Base-by-base conservation (phyloP, 768 basidiomycete genomes). In the Phaffia australis region DNA sequence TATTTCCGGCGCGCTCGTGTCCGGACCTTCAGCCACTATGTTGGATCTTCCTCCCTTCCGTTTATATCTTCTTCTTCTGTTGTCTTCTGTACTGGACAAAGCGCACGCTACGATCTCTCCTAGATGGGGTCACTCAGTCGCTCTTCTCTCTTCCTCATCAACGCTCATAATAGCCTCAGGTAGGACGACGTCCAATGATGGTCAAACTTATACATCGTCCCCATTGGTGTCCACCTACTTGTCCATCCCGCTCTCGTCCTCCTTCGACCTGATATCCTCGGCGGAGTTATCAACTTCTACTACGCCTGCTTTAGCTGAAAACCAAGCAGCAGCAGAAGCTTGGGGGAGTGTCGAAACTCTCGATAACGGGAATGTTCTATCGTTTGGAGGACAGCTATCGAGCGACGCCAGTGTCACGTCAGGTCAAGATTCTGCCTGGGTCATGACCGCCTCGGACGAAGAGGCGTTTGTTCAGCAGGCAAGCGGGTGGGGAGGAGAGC, bases 171-270 rank as follows among this genome's bases (percentile, higher is more conserved):
- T 69, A 35, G 42, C 57, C 11, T 59, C 62, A 0, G 67, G 67
- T 50, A 69, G 60, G 58, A 47, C 63, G n/a, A n/a, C 23, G 9
- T 55, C 56, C 1, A 16, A 30, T 1, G 35, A 65, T n/a, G 58
- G 62, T 7, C 63, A 69, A 23, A 69, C 62, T 1, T 69, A 64
- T 58, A 59, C 56, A 4, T 69, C 67, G 5, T 30, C 67, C 15
- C 47, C 63, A 19, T 59, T 58, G 3, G 52, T 54, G 14, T 63
- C 62, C 21, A 54, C 62, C 8, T 59, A 55, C 35, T 14, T 59
- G 49, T 21, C 27, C 57, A 9, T 69, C 30, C 56, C 62, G 23
- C 63, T 69, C 49, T 16, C 21, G 19, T 30, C 48, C 3, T 19
- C 67, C 19, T 69, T 69, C 56, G 25, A 23, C 35, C 61, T 69